phyloP scores from a whole-genome alignment of 495 filamentous ascomycete genomes.

The Tuber umbilicatum region DNA sequence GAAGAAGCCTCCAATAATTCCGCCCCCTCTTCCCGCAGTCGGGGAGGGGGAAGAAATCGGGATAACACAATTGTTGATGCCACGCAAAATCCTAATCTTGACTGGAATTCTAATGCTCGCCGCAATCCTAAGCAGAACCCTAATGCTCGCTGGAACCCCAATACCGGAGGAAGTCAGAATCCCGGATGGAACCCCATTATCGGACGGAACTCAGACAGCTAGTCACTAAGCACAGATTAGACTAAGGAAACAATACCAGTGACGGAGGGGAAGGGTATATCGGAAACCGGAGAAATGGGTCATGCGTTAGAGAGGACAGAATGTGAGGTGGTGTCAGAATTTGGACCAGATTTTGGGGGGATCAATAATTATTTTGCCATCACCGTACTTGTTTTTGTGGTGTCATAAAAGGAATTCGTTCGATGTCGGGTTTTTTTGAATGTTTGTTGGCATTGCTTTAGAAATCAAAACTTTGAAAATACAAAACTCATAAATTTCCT shows the following conservation, averaged over 20 bases:
- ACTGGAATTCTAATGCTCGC: not conserved
- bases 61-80: not conserved
- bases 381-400: not conserved
- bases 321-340: not conserved
- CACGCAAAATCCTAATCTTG: not conserved
- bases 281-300: not conserved
- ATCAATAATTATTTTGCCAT: not conserved
- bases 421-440: not conserved
- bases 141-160: not conserved
- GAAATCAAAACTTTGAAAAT: too few relatives aligned
- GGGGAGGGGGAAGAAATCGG: not conserved
- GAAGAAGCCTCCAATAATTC: not conserved
- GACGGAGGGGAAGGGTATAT: not conserved
- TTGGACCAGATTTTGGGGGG: not conserved
- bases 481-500: too few relatives aligned
- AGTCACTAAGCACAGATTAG: not conserved
- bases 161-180: not conserved
- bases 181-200: not conserved
- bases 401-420: not conserved
- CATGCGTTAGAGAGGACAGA: not conserved
- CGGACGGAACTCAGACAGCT: not conserved
- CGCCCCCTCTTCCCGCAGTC: not conserved
- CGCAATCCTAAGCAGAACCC: not conserved
- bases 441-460: not conserved
- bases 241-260: not conserved